Conservation (phyloP, 306 rosid species). For the Argentina anserina region DNA sequence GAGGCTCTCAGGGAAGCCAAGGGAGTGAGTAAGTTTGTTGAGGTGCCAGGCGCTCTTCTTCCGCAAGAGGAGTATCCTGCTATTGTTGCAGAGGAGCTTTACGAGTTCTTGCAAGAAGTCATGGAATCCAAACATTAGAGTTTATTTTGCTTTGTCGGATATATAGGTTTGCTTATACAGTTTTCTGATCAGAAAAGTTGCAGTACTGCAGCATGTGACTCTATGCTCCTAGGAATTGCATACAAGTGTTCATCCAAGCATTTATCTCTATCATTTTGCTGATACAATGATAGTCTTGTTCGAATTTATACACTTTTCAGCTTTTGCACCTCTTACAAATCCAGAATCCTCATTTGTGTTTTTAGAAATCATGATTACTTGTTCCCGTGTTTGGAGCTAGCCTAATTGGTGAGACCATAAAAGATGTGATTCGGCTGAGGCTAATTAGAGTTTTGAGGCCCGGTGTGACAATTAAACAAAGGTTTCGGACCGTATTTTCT, state of each 20-base stretch:
- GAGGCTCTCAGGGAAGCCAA: conserved; percentile 82
- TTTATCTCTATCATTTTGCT: not conserved
- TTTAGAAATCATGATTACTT: not conserved
- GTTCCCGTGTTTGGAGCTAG: not conserved
- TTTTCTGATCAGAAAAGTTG: not conserved
- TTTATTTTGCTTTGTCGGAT: not conserved
- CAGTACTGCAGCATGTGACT: not conserved
- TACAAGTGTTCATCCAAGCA: conserved; percentile 18
- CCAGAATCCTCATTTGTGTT: not conserved
- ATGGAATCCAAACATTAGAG: conserved; percentile 28
- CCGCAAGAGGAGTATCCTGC: conserved; percentile 93
- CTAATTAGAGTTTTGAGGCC: not conserved
- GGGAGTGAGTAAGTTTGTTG: conserved; percentile 86
- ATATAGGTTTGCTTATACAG: not conserved
- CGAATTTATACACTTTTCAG: not conserved
- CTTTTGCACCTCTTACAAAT: not conserved
- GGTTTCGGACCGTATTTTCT: too few relatives aligned
- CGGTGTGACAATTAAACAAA: too few relatives aligned
- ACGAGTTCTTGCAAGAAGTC: conserved; percentile 63
- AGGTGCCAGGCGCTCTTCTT: conserved; percentile 91
- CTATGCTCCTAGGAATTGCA: conserved; percentile 8
- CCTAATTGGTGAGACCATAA: not conserved
- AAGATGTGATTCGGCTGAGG: not conserved
- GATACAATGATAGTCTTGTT: not conserved
- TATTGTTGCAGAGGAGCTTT: conserved; percentile 71